Base-by-base conservation (phyloP, 345 rosid genomes). In the Arabis hirsuta region DNA sequence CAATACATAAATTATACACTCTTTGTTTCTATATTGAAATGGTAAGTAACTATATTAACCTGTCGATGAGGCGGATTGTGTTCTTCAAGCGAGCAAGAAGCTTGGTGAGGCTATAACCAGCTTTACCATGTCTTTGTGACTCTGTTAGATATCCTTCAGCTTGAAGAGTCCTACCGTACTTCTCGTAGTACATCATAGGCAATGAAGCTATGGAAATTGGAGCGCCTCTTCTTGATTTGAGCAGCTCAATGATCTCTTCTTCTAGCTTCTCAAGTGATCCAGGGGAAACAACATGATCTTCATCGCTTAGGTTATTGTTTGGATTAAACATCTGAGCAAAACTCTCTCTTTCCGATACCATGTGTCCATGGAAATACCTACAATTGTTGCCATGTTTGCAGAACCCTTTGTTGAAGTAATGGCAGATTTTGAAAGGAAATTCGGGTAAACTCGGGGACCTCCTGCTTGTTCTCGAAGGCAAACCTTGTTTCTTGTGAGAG, bases 121-220 rank as follows among this genome's bases (percentile, higher is more conserved):
- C 88, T 81, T 90, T 91, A 16, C 99, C 99, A 63, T 91, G 97
- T 79, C 99, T 85, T 76, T 91, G 98, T 87, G 98, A 90, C 84
- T 91, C 99, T 0, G 96, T 90, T 19, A 92, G 94, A 74, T 95
- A 95, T 22, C 99, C 98, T 58, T 95, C 99, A 27, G 96, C 98
- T 82, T 90, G 98, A 78, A 95, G 92, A 16, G 78, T 84, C 84
- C 76, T 85, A 65, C 97, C 94, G 27, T 84, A 92, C 80, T 84
- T 95, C 75, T 90, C 98, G 11, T 76, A 88, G 48, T 95, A 95
- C 83, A 92, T 74, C 89, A 84, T 87, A 3, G 99, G 99, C 74
- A 95, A 80, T 5, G 98, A 90, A 62, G 99, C 99, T 32, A 95
- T 95, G 0, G 99, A 92, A 55, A 95, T 89, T 0, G 99, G 97